These are phyloP conservation scores for Exsudoporus frostii DNA, from an alignment of 768 basidiomycete genomes.

Conservation along the genomic window DNA sequence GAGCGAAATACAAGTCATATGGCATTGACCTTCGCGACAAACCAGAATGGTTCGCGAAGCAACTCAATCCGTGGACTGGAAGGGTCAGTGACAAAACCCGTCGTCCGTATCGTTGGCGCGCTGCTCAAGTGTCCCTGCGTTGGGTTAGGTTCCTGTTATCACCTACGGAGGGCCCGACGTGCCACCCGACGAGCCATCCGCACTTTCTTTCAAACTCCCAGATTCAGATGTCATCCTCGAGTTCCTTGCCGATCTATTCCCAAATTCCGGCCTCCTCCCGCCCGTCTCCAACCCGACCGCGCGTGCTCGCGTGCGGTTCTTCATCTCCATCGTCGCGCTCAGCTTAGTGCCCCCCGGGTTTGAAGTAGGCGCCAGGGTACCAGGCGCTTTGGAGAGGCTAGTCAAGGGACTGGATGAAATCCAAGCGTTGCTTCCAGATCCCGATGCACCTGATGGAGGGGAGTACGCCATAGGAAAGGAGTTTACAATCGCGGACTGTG, in stretches of 20 bases:
- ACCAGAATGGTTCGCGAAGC: conserved; percentile 64
- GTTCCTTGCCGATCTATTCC: conserved; percentile 60
- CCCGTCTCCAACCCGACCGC: conserved; percentile 41
- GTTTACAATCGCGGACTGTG: conserved; percentile 61
- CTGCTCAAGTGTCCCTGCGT: neutral
- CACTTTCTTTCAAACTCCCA: conserved; percentile 55
- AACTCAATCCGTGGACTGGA: conserved; percentile 55
- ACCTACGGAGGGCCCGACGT: conserved; percentile 56
- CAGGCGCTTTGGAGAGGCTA: neutral
- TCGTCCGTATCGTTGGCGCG: neutral
- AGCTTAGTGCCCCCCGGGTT: conserved; percentile 38
- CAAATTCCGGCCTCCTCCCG: conserved; percentile 46
- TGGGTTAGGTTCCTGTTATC: conserved; percentile 51
- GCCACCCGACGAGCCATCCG: conserved; percentile 53
- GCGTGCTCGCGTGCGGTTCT: conserved; percentile 60
- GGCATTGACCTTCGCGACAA: conserved; percentile 61
- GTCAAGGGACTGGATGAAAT: conserved; percentile 1
- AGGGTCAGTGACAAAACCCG: conserved; percentile 40
- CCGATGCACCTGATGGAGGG: conserved; percentile 41
- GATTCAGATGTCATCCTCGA: conserved; percentile 65
- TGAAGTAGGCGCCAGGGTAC: conserved; percentile 26
- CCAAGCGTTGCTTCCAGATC: conserved; percentile 20
- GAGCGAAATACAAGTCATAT: conserved; percentile 43
- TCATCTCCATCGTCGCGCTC: conserved; percentile 51
- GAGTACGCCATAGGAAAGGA: conserved; percentile 36